A percentile compares a stretch with the other conserved stretches of the same genome.
Evolutionary conservation across 306 rosid genomes (phyloP).

Genomic region (Dryas octopetala): DNA sequence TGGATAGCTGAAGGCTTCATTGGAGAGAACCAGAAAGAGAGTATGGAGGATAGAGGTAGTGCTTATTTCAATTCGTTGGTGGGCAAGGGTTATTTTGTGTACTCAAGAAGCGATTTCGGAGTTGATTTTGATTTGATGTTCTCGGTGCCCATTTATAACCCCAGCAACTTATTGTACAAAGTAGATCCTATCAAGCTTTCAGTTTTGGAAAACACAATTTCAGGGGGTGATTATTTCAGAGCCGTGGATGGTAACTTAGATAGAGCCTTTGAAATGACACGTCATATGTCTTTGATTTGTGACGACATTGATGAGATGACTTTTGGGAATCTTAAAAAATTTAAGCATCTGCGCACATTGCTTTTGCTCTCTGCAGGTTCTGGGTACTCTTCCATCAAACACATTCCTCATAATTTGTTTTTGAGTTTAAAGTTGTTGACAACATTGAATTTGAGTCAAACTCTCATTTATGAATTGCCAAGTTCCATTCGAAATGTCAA

Average conservation of each 20-base stretch:
- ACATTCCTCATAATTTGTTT: conserved; percentile 14
- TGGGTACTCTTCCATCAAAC: not conserved
- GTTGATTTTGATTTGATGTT: not conserved
- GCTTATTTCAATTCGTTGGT: not conserved
- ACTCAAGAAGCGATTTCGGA: not conserved
- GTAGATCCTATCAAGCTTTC: not conserved
- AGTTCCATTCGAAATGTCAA: conserved; percentile 24
- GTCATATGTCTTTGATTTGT: conserved; percentile 14
- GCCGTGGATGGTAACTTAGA: not conserved
- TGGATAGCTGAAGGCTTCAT: conserved; percentile 20
- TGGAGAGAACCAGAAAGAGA: not conserved
- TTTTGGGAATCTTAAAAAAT: not conserved
- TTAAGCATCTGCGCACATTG: conserved; percentile 10
- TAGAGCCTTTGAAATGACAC: not conserved
- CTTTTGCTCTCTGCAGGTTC: not conserved
- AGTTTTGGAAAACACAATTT: not conserved
- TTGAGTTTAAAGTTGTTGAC: conserved; percentile 2
- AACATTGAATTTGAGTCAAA: conserved; percentile 17
- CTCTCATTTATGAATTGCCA: conserved; percentile 16
- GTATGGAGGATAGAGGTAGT: not conserved
- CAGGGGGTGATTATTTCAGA: not conserved
- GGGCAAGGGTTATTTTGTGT: not conserved
- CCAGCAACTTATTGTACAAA: not conserved
- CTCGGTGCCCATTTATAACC: no score
- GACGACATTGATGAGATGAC: not conserved